These are phyloP conservation scores for Cenchrus purpureus DNA, from an alignment of 176 grass and related monocot species.

Conservation along the genomic window DNA sequence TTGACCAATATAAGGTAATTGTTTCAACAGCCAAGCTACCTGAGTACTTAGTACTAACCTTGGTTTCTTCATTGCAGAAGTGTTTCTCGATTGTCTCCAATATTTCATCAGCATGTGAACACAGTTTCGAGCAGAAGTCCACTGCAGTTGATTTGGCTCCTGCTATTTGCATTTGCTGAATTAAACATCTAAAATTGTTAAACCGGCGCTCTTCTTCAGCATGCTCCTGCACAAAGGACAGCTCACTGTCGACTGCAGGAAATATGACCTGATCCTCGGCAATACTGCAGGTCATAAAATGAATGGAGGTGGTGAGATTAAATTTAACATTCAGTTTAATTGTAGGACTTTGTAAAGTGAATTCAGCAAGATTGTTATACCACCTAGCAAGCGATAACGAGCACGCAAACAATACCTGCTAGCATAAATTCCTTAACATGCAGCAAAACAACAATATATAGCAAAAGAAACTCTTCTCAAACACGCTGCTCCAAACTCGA, in stretches of 20 bases:
- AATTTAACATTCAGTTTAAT: constrained; percentile 24
- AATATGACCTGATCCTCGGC: constrained; percentile 98
- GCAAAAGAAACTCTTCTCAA: constrained; percentile 20
- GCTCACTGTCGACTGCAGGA: constrained; percentile 83
- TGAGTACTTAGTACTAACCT: constrained; percentile 53
- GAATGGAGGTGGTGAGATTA: constrained; percentile 22
- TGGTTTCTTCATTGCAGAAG: constrained; percentile 85
- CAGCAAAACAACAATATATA: constrained; percentile 29
- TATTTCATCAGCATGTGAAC: constrained; percentile 93
- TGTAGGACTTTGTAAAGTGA: background rate
- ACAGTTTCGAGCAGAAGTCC: constrained; percentile 80
- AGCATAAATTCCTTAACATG: constrained; percentile 28
- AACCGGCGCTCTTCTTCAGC: constrained; percentile 84
- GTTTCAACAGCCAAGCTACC: constrained; percentile 19
- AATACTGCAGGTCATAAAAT: constrained; percentile 60
- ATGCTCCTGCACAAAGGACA: constrained; percentile 81
- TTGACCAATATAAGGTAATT: constrained; percentile 25
- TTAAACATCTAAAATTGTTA: constrained; percentile 84
- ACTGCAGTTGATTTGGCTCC: constrained; percentile 70
- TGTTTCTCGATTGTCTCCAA: constrained; percentile 94
- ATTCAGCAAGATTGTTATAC: constrained; percentile 30
- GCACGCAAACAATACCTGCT: constrained; percentile 15
- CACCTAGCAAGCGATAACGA: background rate
- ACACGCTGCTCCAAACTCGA: constrained; percentile 9
- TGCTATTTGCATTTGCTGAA: constrained; percentile 89